phyloP scores from a whole-genome alignment of 176 grass and related monocot species.

The Rhynchospora breviuscula region DNA sequence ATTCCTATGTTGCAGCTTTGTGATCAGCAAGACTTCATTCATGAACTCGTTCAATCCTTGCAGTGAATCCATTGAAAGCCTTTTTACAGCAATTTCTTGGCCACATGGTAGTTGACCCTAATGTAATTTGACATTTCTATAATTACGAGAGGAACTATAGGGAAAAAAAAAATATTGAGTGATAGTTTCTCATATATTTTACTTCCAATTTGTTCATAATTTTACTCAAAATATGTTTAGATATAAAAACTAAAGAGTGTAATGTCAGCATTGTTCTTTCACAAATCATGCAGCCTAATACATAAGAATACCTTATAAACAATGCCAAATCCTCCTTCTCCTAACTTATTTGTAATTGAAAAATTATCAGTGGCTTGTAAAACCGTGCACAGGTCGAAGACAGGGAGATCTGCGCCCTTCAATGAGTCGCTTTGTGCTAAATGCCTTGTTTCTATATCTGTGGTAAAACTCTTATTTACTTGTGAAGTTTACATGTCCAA shows the following conservation, averaged over 20 bases:
- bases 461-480: background rate
- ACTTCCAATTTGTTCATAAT: too few relatives aligned
- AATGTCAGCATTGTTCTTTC: too few relatives aligned
- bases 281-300: background rate
- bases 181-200: too few relatives aligned
- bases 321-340: slow-evolving; percentile 49
- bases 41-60: slow-evolving; percentile 45
- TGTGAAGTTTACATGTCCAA: too few relatives aligned
- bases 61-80: slow-evolving; percentile 26
- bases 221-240: too few relatives aligned
- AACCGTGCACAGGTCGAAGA: slow-evolving; percentile 21
- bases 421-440: background rate
- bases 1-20: slow-evolving; percentile 57
- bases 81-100: slow-evolving; percentile 54
- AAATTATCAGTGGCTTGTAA: slow-evolving; percentile 36
- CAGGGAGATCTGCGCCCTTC: slow-evolving; percentile 17
- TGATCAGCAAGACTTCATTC: slow-evolving; percentile 51
- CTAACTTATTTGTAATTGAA: slow-evolving; percentile 30
- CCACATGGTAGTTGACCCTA: slow-evolving; percentile 33
- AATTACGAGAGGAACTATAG: too few relatives aligned
- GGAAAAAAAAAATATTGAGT: too few relatives aligned
- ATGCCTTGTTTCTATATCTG: background rate
- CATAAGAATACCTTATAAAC: slow-evolving; percentile 47
- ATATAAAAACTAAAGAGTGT: too few relatives aligned
- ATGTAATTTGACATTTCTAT: background rate